These are phyloP conservation scores for Euptelea pleiosperma DNA, from an alignment of 164 flowering plant species.

Conservation along the genomic window DNA sequence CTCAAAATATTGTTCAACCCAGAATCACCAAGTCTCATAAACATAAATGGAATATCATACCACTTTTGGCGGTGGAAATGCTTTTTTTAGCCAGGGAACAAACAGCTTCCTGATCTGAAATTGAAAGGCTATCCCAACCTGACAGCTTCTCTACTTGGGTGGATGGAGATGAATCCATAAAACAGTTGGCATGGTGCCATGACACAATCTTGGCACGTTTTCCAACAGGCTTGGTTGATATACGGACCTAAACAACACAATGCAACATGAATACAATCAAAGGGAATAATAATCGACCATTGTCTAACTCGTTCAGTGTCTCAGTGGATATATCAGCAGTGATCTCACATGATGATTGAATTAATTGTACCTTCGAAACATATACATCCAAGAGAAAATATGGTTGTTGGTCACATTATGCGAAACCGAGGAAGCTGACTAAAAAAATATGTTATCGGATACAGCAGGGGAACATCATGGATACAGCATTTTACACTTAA, in stretches of 20 bases:
- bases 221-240: constrained; percentile 64
- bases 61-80: constrained; percentile 33
- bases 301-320: no score
- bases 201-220: constrained; percentile 57
- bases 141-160: constrained; percentile 50
- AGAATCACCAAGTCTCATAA: background rate
- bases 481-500: no score
- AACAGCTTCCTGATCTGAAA: constrained; percentile 50
- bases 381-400: background rate
- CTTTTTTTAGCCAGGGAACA: constrained; percentile 34
- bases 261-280: background rate
- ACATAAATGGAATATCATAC: constrained; percentile 24
- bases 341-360: no score
- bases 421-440: background rate
- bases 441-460: no score
- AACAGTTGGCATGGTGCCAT: constrained; percentile 94
- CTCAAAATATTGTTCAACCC: background rate
- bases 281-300: background rate
- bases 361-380: no score
- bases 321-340: no score
- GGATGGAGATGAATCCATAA: constrained; percentile 53
- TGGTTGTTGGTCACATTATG: background rate
- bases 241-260: constrained; percentile 53
- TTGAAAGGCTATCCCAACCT: constrained; percentile 73
- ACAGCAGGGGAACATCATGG: no score